Percentiles rank a stretch among this genome's conserved stretches.
These are phyloP conservation scores for Kodamaea alishanica DNA, from an alignment of 1,139 yeast species.

Conservation along the genomic window DNA sequence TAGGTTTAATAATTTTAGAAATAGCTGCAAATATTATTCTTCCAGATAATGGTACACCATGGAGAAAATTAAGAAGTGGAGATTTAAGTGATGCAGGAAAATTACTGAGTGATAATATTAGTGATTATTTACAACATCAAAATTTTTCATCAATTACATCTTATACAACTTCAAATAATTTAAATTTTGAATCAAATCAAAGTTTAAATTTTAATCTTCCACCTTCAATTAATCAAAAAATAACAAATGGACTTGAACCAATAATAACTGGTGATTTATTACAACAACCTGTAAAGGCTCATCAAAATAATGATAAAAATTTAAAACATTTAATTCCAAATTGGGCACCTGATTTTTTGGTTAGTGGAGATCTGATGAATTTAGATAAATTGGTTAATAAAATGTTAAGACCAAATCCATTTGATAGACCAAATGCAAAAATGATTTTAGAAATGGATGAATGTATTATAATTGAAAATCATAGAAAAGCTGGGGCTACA, in stretches of 20 bases:
- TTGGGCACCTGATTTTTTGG: conserved; percentile 85
- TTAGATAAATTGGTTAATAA: conserved; percentile 78
- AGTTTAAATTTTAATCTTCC: conserved; percentile 6
- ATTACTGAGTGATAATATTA: conserved; percentile 55
- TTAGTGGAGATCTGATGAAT: conserved; percentile 62
- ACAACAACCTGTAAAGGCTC: conserved; percentile 1
- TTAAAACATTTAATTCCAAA: conserved; percentile 45
- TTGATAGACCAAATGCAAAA: conserved; percentile 72
- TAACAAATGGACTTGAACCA: no score
- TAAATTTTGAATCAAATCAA: no score
- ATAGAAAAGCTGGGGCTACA: conserved; percentile 91
- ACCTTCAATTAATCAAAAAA: conserved; percentile 12
- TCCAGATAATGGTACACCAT: conserved; percentile 95
- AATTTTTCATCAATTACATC: conserved; percentile 37
- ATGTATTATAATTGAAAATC: conserved; percentile 70
- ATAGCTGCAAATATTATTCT: conserved; percentile 92
- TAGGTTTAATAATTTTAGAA: conserved; percentile 89
- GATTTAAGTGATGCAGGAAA: conserved; percentile 94
- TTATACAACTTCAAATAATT: conserved; percentile 5
- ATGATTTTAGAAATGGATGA: conserved; percentile 67
- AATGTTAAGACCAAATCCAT: conserved; percentile 90
- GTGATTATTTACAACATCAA: conserved; percentile 43
- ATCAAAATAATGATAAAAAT: not conserved
- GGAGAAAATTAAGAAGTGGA: conserved; percentile 95
- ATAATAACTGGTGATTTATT: not conserved